Conservation (phyloP, 2,329 filamentous ascomycete species). For the Aureobasidium sp. region DNA sequence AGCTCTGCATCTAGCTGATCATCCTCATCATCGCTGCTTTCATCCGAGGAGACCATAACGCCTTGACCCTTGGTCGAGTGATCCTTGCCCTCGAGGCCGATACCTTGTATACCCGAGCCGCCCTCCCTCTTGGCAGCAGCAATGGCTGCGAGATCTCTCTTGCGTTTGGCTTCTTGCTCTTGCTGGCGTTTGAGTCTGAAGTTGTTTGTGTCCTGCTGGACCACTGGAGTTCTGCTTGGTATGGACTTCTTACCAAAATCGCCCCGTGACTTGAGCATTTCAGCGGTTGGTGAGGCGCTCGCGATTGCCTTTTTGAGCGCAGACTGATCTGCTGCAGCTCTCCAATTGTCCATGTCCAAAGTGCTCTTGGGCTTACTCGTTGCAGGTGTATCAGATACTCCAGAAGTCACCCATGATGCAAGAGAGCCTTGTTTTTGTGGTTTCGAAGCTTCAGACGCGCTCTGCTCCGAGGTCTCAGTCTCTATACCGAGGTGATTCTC, state of each 20-base stretch:
- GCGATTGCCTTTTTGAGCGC: constrained; percentile 27
- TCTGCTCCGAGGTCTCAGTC: constrained; percentile 20
- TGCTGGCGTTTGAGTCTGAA: constrained; percentile 69
- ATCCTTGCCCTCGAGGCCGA: constrained; percentile 71
- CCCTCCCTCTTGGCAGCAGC: constrained; percentile 64
- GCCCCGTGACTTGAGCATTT: constrained; percentile 18
- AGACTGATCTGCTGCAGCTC: constrained; percentile 27
- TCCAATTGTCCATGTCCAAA: constrained; percentile 32
- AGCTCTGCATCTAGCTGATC: constrained; percentile 59
- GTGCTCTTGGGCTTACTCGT: constrained; percentile 19
- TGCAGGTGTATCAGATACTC: constrained; percentile 21
- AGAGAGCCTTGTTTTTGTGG: constrained; percentile 35
- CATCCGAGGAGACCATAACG: constrained; percentile 81
- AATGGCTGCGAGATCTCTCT: constrained; percentile 63
- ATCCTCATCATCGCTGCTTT: constrained; percentile 44
- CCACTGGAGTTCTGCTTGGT: constrained; percentile 26
- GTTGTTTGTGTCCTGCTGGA: constrained; percentile 40
- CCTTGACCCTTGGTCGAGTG: constrained; percentile 68
- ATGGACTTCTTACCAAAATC: constrained; percentile 26
- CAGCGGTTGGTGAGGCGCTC: constrained; percentile 26
- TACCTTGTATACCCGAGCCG: constrained; percentile 67
- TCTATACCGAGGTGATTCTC: constrained; percentile 45
- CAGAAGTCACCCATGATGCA: constrained; percentile 35
- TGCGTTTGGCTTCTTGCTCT: constrained; percentile 68
- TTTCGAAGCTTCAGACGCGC: constrained; percentile 23